Percentiles rank a stretch among this genome's conserved stretches.
Conservation (phyloP, 2,329 filamentous ascomycete genomes). For the Aspergillus fructus region DNA sequence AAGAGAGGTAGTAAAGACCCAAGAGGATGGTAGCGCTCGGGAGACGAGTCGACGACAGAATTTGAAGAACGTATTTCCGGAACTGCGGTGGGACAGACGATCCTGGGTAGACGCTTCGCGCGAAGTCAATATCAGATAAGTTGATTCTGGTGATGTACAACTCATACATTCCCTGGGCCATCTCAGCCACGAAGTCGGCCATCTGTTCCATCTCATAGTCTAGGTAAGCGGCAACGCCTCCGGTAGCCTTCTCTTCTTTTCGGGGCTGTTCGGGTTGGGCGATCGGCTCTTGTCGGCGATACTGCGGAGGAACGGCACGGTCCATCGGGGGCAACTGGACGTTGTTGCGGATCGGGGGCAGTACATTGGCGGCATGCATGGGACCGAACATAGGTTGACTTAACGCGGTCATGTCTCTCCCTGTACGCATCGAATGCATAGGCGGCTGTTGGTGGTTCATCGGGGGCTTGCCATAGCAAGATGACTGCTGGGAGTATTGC, state of each 20-base stretch:
- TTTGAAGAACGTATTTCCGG: slow-evolving; percentile 88
- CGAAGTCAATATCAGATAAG: slow-evolving; percentile 63
- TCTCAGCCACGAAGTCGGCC: slow-evolving; percentile 92
- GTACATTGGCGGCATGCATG: slow-evolving; percentile 32
- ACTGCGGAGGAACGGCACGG: slow-evolving; percentile 41
- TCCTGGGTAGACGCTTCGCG: slow-evolving; percentile 63
- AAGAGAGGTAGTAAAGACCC: slow-evolving; percentile 84
- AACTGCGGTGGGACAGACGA: slow-evolving; percentile 69
- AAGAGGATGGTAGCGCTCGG: slow-evolving; percentile 89
- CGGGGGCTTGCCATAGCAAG: slow-evolving; percentile 40
- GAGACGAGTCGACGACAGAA: slow-evolving; percentile 83
- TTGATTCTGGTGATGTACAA: slow-evolving; percentile 55
- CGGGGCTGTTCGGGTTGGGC: slow-evolving; percentile 36
- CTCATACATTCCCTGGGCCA: slow-evolving; percentile 72
- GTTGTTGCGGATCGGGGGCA: slow-evolving; percentile 43
- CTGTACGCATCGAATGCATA: slow-evolving; percentile 29
- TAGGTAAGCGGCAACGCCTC: slow-evolving; percentile 88
- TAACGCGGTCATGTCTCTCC: slow-evolving; percentile 35
- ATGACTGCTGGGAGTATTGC: slow-evolving; percentile 46
- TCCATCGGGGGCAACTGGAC: slow-evolving; percentile 43
- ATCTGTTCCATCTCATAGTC: slow-evolving; percentile 97
- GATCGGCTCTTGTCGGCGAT: slow-evolving; percentile 41
- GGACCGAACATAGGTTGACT: slow-evolving; percentile 38
- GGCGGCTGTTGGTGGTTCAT: slow-evolving; percentile 33
- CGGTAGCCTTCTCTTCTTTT: slow-evolving; percentile 68